Evolutionary conservation across 129 eudicot genomes (phyloP).

Genomic region (Deinandra increscens): DNA sequence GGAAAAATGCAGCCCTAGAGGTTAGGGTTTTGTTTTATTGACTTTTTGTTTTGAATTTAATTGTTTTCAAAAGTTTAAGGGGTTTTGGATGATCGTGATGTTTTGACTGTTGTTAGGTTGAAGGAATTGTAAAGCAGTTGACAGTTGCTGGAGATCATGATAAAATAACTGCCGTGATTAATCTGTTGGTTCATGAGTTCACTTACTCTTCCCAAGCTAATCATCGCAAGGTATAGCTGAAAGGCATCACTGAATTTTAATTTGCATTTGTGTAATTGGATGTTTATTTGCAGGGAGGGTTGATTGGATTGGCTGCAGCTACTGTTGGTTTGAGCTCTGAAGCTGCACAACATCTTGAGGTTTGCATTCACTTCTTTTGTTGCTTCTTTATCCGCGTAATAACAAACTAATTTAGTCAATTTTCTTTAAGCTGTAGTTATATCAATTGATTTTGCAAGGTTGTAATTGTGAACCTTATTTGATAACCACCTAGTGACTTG

Average conservation of each 20-base stretch:
- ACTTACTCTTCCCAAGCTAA: conserved; percentile 75
- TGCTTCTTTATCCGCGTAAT: background rate
- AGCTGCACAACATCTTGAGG: conserved; percentile 97
- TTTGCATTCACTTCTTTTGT: conserved; percentile 19
- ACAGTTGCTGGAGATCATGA: conserved; percentile 72
- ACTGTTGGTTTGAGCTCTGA: conserved; percentile 90
- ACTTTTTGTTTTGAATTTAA: background rate
- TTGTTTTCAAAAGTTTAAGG: conserved; percentile 9
- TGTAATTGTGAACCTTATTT: background rate
- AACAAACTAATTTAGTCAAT: background rate
- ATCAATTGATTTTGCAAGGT: background rate
- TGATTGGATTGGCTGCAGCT: conserved; percentile 95
- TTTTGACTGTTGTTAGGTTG: conserved; percentile 56
- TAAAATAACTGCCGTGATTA: conserved; percentile 70
- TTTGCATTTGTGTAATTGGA: conserved; percentile 4
- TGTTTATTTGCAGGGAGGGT: conserved; percentile 66
- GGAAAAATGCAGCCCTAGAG: conserved; percentile 95
- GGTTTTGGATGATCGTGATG: conserved; percentile 27
- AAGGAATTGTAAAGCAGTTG: conserved; percentile 87
- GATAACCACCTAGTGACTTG: background rate
- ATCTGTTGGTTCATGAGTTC: conserved; percentile 66
- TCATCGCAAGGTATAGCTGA: conserved; percentile 63
- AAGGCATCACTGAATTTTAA: background rate
- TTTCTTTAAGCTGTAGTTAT: conserved; percentile 1
- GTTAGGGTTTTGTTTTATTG: conserved; percentile 27